Base-by-base conservation (phyloP, 2,329 filamentous ascomycete genomes). In the Samsoniella hepiali region DNA sequence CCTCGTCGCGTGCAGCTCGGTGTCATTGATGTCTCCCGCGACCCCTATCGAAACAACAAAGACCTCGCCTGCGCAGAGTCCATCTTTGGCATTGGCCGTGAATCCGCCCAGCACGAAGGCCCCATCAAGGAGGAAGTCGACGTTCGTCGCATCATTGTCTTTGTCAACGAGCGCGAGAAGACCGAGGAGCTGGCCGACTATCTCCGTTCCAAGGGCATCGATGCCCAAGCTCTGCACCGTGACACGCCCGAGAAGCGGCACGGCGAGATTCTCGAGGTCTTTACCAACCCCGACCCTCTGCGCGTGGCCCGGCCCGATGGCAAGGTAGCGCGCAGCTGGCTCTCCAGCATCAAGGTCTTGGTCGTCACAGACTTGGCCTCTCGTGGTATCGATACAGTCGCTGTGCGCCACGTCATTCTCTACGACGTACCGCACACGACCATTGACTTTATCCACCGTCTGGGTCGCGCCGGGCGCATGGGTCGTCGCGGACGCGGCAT, bases 401-500 rank as follows among this genome's bases (percentile, higher is more conserved):
- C 91, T 22, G 94, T 98, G 22, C 85, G 91, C 63, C 91, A 96
- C 68, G 95, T 99, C 59, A 89, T 99, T 62, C 79, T 99, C 32
- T 98, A 97, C 75, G 93, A 99, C 73, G 94, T 99, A n/a, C 95
- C 95, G 5, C 94, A 98, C 73, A 96, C 91, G 0, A 96, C 93
- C 0, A 96, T 99, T 65, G 96, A 99, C 76, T 99, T 99, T 71
- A 97, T 99, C 71, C 96, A 99, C 76, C 89, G 96, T 17, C 85
- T 98, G 5, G 95, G 95, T 17, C 85, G 95, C 63, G 92, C 95
- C 1, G 95, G 95, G 0, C 86, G 95, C 40, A 98, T 98, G 92
- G 93, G 93, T 3, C 85, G 93, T 66, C 85, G 95, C 73, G 95
- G 95, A 17, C 84, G 93, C 63, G 95, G 93, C 27, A 88, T 98